Percentiles rank a stretch among this genome's conserved stretches.
These are phyloP conservation scores for Termitomyces sp. DNA, from an alignment of 768 basidiomycete species.

Conservation along the genomic window DNA sequence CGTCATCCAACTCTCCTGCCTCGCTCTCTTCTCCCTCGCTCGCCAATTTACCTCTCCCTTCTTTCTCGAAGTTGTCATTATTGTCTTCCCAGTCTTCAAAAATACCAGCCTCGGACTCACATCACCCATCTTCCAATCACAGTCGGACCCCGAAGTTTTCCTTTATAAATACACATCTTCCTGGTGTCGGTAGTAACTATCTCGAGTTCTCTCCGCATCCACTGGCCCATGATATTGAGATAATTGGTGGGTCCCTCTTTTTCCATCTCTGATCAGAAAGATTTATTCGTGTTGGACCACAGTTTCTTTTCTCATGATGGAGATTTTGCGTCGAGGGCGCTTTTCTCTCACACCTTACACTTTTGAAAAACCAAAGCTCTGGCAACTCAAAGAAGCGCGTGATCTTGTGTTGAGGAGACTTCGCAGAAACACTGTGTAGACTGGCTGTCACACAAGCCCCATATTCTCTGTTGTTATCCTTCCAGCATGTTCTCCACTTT, in stretches of 20 bases:
- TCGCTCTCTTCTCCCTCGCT: conserved; percentile 5
- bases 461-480: background rate
- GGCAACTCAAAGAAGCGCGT: conserved; percentile 41
- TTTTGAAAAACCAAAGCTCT: conserved; percentile 45
- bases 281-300: conserved; percentile 7
- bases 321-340: conserved; percentile 57
- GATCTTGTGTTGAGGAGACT: conserved; percentile 34
- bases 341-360: conserved; percentile 48
- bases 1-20: conserved; percentile 11
- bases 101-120: background rate
- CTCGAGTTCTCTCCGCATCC: conserved; percentile 53
- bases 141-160: conserved; percentile 28
- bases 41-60: conserved; percentile 9
- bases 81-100: conserved; percentile 2
- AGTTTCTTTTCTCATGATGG: conserved; percentile 66
- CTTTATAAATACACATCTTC: conserved; percentile 48
- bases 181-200: conserved; percentile 53
- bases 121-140: background rate
- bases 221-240: conserved; percentile 45
- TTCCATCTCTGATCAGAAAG: background rate
- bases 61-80: conserved; percentile 18
- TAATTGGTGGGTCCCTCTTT: conserved; percentile 39
- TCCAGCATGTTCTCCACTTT: background rate
- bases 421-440: conserved; percentile 34
- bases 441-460: background rate